phyloP scores from a whole-genome alignment of 2,329 filamentous ascomycete species.

The Hypoxylon sp. region DNA sequence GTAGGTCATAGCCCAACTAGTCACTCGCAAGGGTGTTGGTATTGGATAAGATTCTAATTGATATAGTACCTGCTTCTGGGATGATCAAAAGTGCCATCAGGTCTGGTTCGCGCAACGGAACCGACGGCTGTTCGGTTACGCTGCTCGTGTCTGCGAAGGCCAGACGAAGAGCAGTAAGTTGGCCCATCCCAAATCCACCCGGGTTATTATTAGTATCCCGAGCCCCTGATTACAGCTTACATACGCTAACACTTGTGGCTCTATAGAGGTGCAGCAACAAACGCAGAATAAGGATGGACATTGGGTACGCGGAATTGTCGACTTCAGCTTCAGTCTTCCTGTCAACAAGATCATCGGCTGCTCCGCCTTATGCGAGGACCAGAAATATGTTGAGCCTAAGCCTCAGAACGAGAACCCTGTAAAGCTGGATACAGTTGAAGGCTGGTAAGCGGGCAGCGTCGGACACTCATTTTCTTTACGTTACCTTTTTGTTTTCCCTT shows the following conservation, averaged over 20 bases:
- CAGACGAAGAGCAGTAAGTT: neutral
- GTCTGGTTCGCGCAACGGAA: constrained; percentile 1
- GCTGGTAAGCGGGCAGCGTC: too few relatives aligned
- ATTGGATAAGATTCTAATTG: neutral
- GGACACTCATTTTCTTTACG: too few relatives aligned
- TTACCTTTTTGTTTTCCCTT: too few relatives aligned
- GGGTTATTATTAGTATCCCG: neutral
- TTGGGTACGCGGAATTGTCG: too few relatives aligned
- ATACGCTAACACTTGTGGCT: neutral
- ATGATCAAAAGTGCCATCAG: constrained; percentile 1
- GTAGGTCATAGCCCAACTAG: neutral
- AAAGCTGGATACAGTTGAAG: too few relatives aligned
- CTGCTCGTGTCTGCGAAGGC: neutral
- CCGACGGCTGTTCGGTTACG: neutral
- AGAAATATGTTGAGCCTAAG: too few relatives aligned
- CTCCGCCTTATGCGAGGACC: too few relatives aligned
- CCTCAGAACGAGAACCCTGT: too few relatives aligned
- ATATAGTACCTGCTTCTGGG: neutral
- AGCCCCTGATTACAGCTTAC: neutral
- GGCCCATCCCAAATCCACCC: neutral
- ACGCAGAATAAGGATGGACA: neutral
- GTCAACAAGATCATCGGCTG: too few relatives aligned
- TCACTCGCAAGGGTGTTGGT: neutral
- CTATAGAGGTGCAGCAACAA: neutral
- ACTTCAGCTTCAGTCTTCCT: too few relatives aligned